Conservation (phyloP, 768 basidiomycete genomes). For the Trichaptum fuscoviolaceum region DNA sequence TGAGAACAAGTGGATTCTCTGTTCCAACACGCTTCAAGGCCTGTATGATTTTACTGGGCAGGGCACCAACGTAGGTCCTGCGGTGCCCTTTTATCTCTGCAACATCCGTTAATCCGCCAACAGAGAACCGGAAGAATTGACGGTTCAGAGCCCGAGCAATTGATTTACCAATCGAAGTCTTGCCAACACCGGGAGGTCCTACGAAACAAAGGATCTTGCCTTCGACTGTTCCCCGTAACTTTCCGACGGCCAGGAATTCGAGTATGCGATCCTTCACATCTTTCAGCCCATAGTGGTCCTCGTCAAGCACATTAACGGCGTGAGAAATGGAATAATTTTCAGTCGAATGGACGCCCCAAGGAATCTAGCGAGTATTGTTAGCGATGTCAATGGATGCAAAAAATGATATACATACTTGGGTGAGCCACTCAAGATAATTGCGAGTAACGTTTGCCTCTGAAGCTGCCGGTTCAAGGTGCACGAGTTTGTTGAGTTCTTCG, state of each 20-base stretch:
- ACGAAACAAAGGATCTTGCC: slow-evolving; percentile 97
- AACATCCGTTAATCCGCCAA: slow-evolving; percentile 94
- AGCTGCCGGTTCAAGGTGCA: slow-evolving; percentile 84
- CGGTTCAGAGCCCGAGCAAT: slow-evolving; percentile 87
- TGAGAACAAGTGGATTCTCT: slow-evolving; percentile 90
- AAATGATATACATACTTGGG: slow-evolving; percentile 45
- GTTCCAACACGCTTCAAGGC: slow-evolving; percentile 90
- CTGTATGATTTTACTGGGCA: slow-evolving; percentile 94
- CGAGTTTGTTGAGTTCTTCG: slow-evolving; percentile 88
- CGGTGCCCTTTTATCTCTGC: slow-evolving; percentile 99
- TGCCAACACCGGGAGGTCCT: slow-evolving; percentile 96
- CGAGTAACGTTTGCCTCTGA: slow-evolving; percentile 91
- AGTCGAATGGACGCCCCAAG: slow-evolving; percentile 92
- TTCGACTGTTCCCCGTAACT: slow-evolving; percentile 88
- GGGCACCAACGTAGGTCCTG: slow-evolving; percentile 91
- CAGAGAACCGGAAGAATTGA: slow-evolving; percentile 95
- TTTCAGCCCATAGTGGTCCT: slow-evolving; percentile 89
- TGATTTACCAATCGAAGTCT: slow-evolving; percentile 93
- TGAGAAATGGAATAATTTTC: slow-evolving; percentile 89
- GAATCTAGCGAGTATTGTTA: slow-evolving; percentile 49
- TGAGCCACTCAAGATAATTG: slow-evolving; percentile 92
- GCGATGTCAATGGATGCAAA: background rate
- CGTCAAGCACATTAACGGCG: slow-evolving; percentile 81
- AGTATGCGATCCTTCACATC: slow-evolving; percentile 93
- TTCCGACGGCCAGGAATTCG: slow-evolving; percentile 94